Conservation (phyloP, 108 stramenopile species). For the Skeletonema menzelii region DNA sequence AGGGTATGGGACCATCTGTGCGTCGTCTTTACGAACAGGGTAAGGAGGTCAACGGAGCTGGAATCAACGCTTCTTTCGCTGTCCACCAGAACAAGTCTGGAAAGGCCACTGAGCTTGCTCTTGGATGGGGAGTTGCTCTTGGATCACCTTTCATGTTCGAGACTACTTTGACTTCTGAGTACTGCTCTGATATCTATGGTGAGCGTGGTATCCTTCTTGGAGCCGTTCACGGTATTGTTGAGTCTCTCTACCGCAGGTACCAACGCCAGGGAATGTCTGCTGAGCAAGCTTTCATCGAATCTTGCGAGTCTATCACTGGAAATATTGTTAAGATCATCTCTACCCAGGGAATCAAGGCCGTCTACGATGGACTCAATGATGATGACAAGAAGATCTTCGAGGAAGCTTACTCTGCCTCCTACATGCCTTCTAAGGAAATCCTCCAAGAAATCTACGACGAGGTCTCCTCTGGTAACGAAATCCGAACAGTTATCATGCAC, state of each 20-base stretch:
- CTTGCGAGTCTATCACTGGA: constrained; percentile 96
- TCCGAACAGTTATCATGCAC: constrained; percentile 97
- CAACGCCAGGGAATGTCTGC: constrained; percentile 95
- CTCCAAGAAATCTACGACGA: constrained; percentile 99
- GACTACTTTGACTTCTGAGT: constrained; percentile 95
- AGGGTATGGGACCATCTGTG: constrained; percentile 99
- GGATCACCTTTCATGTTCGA: constrained; percentile 98
- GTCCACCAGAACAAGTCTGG: constrained; percentile 95
- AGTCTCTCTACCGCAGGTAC: constrained; percentile 96
- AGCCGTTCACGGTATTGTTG: constrained; percentile 97
- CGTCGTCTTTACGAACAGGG: constrained; percentile 99
- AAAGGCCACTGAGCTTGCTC: constrained; percentile 94
- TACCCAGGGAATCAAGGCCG: constrained; percentile 94
- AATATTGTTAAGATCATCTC: constrained; percentile 97
- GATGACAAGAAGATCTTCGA: constrained; percentile 93
- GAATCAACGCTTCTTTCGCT: constrained; percentile 96
- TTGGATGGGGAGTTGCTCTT: constrained; percentile 96
- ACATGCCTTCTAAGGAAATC: constrained; percentile 96
- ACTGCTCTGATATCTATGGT: constrained; percentile 97
- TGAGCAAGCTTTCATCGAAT: constrained; percentile 94
- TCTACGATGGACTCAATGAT: constrained; percentile 84
- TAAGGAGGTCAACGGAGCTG: constrained; percentile 97
- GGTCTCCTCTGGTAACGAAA: constrained; percentile 96
- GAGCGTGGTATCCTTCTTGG: constrained; percentile 97
- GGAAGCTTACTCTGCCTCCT: constrained; percentile 94